Evolutionary conservation across 257 asterid genomes (phyloP).

Genomic region (Gentiana straminea): DNA sequence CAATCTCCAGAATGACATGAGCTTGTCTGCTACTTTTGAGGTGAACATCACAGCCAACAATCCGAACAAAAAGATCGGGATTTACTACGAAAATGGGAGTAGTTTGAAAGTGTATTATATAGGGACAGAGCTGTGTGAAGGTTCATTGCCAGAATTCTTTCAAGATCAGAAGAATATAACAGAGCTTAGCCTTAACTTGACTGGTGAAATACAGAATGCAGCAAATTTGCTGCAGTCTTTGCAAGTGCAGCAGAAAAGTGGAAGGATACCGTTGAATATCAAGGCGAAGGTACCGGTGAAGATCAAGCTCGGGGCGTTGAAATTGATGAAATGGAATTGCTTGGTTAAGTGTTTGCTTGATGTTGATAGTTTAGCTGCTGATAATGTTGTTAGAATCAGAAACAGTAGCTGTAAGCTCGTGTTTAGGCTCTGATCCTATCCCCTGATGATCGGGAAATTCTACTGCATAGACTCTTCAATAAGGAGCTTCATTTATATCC

Average conservation of each 20-base stretch:
- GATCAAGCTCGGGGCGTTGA: constrained; percentile 64
- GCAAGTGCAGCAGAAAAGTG: constrained; percentile 57
- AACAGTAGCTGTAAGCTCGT: constrained; percentile 59
- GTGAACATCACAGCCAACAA: constrained; percentile 69
- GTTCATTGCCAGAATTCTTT: constrained; percentile 72
- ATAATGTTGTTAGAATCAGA: constrained; percentile 49
- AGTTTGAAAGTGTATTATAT: constrained; percentile 52
- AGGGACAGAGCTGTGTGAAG: constrained; percentile 57
- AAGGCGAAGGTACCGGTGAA: constrained; percentile 75
- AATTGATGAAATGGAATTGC: constrained; percentile 78
- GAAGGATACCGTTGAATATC: constrained; percentile 45
- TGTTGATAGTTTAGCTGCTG: constrained; percentile 46
- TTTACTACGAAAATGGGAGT: constrained; percentile 71
- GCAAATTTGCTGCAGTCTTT: constrained; percentile 44
- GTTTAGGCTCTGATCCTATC: constrained; percentile 48
- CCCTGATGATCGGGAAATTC: neutral
- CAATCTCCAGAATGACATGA: constrained; percentile 38
- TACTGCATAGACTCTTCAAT: no score
- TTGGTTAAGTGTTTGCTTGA: constrained; percentile 63
- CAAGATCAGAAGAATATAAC: constrained; percentile 96
- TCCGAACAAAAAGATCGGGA: constrained; percentile 81
- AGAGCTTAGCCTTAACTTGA: constrained; percentile 33
- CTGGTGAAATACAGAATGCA: constrained; percentile 62
- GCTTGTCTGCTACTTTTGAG: constrained; percentile 47
- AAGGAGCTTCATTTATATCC: no score